These are phyloP conservation scores for Monosporascus sp. DNA, from an alignment of 2,329 filamentous ascomycete genomes.

Conservation along the genomic window DNA sequence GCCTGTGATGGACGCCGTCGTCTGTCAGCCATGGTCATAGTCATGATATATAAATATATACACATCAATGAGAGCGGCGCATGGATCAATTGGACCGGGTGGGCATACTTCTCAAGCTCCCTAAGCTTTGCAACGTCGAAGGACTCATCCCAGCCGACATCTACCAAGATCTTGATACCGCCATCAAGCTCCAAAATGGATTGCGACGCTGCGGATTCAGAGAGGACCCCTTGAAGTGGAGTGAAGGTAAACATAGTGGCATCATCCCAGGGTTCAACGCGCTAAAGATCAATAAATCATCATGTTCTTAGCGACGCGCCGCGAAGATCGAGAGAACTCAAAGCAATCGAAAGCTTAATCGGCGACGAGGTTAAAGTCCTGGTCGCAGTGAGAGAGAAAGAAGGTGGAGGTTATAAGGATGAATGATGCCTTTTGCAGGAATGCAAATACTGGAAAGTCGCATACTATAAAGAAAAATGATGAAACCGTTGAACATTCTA, in stretches of 20 bases:
- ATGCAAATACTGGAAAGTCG: too few species aligned
- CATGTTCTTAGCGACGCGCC: background rate
- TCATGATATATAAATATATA: too few species aligned
- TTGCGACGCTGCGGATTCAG: constrained; percentile 79
- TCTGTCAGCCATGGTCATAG: constrained; percentile 15
- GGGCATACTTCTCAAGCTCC: constrained; percentile 78
- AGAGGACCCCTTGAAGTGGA: constrained; percentile 85
- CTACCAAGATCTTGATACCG: constrained; percentile 89
- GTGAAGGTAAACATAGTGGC: constrained; percentile 90
- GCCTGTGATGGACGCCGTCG: constrained; percentile 43
- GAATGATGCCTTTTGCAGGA: too few species aligned
- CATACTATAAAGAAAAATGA: too few species aligned
- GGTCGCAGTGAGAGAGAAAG: too few species aligned
- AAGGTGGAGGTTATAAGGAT: too few species aligned
- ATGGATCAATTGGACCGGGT: background rate
- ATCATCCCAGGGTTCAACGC: constrained; percentile 9
- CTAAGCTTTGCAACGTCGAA: constrained; percentile 80
- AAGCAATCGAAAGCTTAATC: background rate
- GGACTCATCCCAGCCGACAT: constrained; percentile 91
- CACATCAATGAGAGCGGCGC: constrained; percentile 1
- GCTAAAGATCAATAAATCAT: background rate
- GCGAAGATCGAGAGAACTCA: background rate
- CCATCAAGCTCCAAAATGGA: constrained; percentile 97
- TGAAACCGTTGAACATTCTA: too few species aligned
- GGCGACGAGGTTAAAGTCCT: too few species aligned